Evolutionary conservation across 768 basidiomycete genomes (phyloP).

Genomic region (Multifurca ochricompacta): DNA sequence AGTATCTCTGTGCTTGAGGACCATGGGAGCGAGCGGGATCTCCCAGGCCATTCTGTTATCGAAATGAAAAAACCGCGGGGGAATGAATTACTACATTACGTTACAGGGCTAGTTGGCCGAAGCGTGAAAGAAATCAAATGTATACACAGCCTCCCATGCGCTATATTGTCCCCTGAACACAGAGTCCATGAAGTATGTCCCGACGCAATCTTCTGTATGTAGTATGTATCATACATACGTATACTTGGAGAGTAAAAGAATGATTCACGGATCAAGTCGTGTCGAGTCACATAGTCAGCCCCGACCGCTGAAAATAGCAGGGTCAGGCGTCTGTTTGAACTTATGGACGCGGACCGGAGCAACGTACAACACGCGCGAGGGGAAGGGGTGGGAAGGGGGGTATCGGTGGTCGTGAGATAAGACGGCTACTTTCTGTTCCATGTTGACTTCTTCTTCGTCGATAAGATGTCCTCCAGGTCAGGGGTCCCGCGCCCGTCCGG

Average conservation of each 20-base stretch:
- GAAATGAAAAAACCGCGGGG: background rate
- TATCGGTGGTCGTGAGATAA: background rate
- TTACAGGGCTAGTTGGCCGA: background rate
- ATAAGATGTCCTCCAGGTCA: slow-evolving; percentile 40
- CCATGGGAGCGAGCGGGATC: too few relatives aligned
- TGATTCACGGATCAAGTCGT: background rate
- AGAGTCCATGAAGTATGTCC: background rate
- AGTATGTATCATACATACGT: background rate
- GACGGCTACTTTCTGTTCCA: slow-evolving; percentile 17
- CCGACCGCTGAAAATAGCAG: background rate
- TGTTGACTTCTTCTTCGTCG: slow-evolving; percentile 32
- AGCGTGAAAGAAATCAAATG: background rate
- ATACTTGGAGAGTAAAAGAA: background rate
- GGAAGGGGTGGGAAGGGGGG: background rate
- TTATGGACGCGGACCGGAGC: background rate
- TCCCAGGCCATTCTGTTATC: too few relatives aligned
- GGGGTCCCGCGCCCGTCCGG: slow-evolving; percentile 46
- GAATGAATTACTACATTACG: slow-evolving; percentile 2
- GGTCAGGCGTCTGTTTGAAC: background rate
- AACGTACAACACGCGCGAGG: background rate
- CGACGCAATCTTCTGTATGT: background rate
- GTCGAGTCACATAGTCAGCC: background rate
- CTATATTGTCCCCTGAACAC: background rate
- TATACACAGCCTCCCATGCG: background rate
- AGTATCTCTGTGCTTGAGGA: too few relatives aligned